phyloP scores from a whole-genome alignment of 352 stramenopile genomes.

The Phytophthora lateralis region DNA sequence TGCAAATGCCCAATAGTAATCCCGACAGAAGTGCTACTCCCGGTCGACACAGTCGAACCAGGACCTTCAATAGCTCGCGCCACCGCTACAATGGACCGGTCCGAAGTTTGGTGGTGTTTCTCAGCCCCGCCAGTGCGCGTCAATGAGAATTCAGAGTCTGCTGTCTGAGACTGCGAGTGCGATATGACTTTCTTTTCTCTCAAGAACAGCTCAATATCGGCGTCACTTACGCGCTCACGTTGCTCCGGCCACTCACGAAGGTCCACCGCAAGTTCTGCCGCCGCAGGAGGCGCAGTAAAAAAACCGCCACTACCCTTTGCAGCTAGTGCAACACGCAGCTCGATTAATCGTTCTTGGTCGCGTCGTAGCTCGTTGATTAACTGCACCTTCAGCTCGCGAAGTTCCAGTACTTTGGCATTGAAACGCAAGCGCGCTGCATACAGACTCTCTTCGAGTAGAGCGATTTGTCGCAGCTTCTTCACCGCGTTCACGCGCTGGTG shows the following conservation, averaged over 20 bases:
- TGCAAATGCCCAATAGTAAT: slow-evolving; percentile 35
- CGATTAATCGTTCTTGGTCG: slow-evolving; percentile 56
- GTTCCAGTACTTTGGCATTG: slow-evolving; percentile 90
- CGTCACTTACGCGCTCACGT: slow-evolving; percentile 78
- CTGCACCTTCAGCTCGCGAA: slow-evolving; percentile 89
- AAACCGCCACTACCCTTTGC: slow-evolving; percentile 1
- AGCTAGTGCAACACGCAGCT: slow-evolving; percentile 53
- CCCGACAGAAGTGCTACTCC: neutral
- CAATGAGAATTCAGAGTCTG: neutral
- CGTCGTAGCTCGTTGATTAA: slow-evolving; percentile 74
- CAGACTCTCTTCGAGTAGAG: slow-evolving; percentile 81
- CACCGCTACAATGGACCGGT: slow-evolving; percentile 42
- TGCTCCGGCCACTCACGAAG: slow-evolving; percentile 90
- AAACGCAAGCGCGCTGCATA: slow-evolving; percentile 85
- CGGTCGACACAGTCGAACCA: neutral
- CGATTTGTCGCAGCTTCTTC: slow-evolving; percentile 90
- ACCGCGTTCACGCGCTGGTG: slow-evolving; percentile 89
- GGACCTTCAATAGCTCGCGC: slow-evolving; percentile 35
- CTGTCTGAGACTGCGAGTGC: slow-evolving; percentile 30
- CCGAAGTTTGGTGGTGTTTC: slow-evolving; percentile 24
- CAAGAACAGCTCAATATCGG: slow-evolving; percentile 78
- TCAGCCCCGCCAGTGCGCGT: slow-evolving; percentile 14
- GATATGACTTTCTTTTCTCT: slow-evolving; percentile 55
- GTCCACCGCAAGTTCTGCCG: slow-evolving; percentile 50
- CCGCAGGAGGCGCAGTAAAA: neutral